Evolutionary conservation across 2,329 filamentous ascomycete species (phyloP), one percentile per base, ranked within the genome.

Genomic region (Colletotrichum tofieldiae): DNA sequence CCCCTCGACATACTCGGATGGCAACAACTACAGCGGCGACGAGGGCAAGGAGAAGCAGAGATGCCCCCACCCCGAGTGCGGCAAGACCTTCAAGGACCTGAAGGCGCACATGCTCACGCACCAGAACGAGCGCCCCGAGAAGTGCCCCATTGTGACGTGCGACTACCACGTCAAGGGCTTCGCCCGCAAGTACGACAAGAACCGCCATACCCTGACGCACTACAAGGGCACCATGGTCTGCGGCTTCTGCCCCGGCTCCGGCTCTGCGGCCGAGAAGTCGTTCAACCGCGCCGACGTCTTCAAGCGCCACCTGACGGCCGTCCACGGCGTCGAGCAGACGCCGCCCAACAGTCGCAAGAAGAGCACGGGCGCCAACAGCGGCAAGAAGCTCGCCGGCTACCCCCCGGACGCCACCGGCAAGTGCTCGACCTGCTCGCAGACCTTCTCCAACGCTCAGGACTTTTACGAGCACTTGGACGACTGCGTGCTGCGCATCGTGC

Each of bases 151-250:
- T 76, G 87, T 93, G 70, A 96, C 92, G 0, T 98, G 95, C 85
- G 94, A 97, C 78, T 98, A 98, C 83, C 93, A 97, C 85, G 86
- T 89, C 79, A 98, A 98, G 84, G 95, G 95, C 5, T 98, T 98
- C 79, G 95, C 95, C 14, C 89, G 95, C 77, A 98, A 98, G 84
- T 98, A 98, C 81, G 95, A 98, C 86, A 97, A 97, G 88, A 98
- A 98, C 84, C 88, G 95, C 55, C 95, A 98, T 82, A 97, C 95
- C 6, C 84, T 98, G 74, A 98, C 95, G 6, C 95, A 98, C 82
- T 98, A 98, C 89, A 98, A 98, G 84, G 95, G 95, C 51, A 98
- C 94, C 60, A 98, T 98, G 95, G 94, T 98, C 32, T 98, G 95
- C 80, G 95, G 94, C 39, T 98, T 98, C 85, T 98, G 95, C 78